A percentile compares a stretch with the other conserved stretches of the same genome.
phyloP scores from a whole-genome alignment of 2,329 filamentous ascomycete genomes.

The Penicillium sp. region DNA sequence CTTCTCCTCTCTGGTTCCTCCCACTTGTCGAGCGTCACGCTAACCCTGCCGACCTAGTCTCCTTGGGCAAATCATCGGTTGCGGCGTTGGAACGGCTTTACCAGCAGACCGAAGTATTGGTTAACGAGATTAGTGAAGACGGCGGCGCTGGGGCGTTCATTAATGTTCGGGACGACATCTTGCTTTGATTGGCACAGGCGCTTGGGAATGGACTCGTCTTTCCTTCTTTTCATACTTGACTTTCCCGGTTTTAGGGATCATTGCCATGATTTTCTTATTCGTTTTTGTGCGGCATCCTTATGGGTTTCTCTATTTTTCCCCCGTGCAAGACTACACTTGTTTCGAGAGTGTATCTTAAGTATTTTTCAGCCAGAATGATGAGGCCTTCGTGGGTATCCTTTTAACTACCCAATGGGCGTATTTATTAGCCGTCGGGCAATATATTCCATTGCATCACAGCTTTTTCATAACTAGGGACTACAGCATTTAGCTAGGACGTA shows the following conservation, averaged over 20 bases:
- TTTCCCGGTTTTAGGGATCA: neutral
- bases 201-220: neutral
- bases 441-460: no score
- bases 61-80: slow-evolving; percentile 81
- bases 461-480: no score
- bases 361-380: slow-evolving; percentile 5
- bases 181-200: slow-evolving; percentile 27
- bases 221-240: neutral
- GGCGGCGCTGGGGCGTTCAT: slow-evolving; percentile 81
- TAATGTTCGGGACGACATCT: slow-evolving; percentile 57
- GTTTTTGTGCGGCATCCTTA: neutral
- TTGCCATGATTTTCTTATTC: neutral
- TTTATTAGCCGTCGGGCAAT: no score
- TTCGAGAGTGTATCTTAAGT: neutral
- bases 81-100: slow-evolving; percentile 81
- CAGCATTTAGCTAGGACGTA: no score
- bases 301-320: neutral
- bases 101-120: slow-evolving; percentile 78
- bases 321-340: no score
- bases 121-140: slow-evolving; percentile 75
- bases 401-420: neutral
- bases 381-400: neutral
- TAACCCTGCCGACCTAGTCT: slow-evolving; percentile 54
- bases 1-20: neutral
- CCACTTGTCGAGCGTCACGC: neutral